Evolutionary conservation across 306 rosid species (phyloP).

Genomic region (Lathyrus tuberosus): DNA sequence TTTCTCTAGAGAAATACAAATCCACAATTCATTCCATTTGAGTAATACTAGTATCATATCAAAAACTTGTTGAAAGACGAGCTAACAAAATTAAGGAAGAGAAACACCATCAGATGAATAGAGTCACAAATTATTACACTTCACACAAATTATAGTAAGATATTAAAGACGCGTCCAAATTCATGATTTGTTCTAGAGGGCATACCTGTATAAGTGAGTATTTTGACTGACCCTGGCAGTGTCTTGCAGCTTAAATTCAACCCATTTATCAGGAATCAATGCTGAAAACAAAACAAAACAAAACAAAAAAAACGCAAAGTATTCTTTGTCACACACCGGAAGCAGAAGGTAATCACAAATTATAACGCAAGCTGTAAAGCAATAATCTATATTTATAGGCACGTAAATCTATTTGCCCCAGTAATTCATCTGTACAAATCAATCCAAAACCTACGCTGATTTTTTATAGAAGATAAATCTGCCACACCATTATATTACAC

Average conservation of each 20-base stretch:
- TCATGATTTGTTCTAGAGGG: slow-evolving; percentile 13
- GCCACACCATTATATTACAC: background rate
- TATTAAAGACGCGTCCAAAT: background rate
- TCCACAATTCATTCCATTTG: slow-evolving; percentile 7
- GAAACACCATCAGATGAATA: slow-evolving; percentile 4
- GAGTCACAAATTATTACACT: background rate
- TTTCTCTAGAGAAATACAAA: background rate
- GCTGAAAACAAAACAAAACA: slow-evolving; percentile 53
- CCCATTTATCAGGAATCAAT: slow-evolving; percentile 69
- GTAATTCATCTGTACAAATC: no score
- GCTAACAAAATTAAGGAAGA: slow-evolving; percentile 2
- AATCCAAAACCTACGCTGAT: background rate
- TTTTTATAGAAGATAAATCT: no score
- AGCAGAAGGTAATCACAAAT: background rate
- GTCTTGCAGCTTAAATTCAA: slow-evolving; percentile 90
- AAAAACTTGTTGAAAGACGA: slow-evolving; percentile 5
- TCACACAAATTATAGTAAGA: background rate
- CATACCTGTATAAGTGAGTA: slow-evolving; percentile 74
- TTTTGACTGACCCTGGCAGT: slow-evolving; percentile 87
- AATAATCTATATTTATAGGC: background rate
- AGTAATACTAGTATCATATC: background rate
- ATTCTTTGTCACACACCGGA: background rate
- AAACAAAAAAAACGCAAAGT: slow-evolving; percentile 8
- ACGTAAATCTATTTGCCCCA: background rate
- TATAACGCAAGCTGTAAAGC: slow-evolving; percentile 14